Conservation (phyloP, 169 alveolate genomes). For the Eimeria mitis region DNA sequence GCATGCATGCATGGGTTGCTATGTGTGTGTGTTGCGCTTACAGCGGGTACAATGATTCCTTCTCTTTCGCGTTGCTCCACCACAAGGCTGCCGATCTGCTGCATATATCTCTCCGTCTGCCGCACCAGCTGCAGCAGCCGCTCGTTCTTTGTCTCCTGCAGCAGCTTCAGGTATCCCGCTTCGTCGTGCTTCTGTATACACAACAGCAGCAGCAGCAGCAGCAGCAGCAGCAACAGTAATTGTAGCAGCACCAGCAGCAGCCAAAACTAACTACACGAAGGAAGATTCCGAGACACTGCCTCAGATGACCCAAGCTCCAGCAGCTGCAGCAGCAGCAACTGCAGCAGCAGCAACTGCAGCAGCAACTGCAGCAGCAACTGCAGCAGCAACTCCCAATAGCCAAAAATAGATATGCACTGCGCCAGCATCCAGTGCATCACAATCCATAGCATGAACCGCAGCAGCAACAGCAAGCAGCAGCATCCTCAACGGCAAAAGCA, state of each 20-base stretch:
- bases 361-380: slow-evolving; percentile 12
- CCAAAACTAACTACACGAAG: neutral
- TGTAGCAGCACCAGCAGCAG: neutral
- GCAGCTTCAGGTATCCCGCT: slow-evolving; percentile 93
- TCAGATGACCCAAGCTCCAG: neutral
- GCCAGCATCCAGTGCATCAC: too few relatives aligned
- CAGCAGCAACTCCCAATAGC: neutral
- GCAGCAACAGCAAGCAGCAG: neutral
- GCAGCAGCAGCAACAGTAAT: neutral
- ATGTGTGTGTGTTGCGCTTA: neutral
- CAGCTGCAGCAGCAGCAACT: neutral
- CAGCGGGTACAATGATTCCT: slow-evolving; percentile 65
- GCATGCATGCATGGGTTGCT: neutral
- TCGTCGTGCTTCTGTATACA: slow-evolving; percentile 91
- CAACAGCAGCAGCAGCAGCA: neutral
- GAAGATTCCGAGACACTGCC: too few relatives aligned
- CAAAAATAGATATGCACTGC: neutral
- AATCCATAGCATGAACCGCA: too few relatives aligned
- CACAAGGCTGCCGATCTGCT: slow-evolving; percentile 95
- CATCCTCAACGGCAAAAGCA: neutral
- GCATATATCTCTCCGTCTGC: slow-evolving; percentile 96
- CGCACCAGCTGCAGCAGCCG: slow-evolving; percentile 95
- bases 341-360: neutral
- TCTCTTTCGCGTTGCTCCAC: slow-evolving; percentile 92
- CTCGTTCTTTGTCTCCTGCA: slow-evolving; percentile 96